Conservation (phyloP, 306 rosid species). For the Castanospermum australe region DNA sequence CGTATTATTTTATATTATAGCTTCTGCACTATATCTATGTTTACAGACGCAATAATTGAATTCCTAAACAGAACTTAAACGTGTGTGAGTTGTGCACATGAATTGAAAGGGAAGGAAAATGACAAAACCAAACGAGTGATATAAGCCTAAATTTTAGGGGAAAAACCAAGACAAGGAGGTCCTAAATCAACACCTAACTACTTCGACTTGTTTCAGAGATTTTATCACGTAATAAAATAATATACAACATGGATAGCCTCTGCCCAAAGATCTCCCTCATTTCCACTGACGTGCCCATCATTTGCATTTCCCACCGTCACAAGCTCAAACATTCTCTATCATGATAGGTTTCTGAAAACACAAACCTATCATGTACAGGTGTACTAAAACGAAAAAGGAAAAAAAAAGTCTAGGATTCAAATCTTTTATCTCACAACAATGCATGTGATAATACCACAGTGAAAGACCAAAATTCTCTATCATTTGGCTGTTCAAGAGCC, state of each 20-base stretch:
- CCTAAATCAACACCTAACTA: conserved; percentile 1
- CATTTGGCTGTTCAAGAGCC: no score
- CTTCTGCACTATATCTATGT: not conserved
- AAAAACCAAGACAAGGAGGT: not conserved
- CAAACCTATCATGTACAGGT: no score
- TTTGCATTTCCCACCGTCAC: conserved; percentile 1
- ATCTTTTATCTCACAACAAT: no score
- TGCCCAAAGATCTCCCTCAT: not conserved
- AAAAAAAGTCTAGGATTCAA: no score
- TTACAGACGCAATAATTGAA: not conserved
- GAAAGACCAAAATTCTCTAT: no score
- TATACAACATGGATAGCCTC: not conserved
- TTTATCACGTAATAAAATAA: not conserved
- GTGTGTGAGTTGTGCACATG: not conserved
- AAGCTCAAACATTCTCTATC: conserved; percentile 4
- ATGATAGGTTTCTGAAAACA: no score
- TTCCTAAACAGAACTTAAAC: not conserved
- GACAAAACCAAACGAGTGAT: not conserved
- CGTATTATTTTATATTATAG: not conserved
- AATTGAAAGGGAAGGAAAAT: no score
- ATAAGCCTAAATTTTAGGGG: not conserved
- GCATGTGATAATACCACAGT: no score
- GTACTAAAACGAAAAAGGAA: no score
- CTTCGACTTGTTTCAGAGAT: not conserved
- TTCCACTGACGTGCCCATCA: not conserved